These are phyloP conservation scores for Thyridium curvatum DNA, from an alignment of 2,329 filamentous ascomycete species.

Conservation along the genomic window DNA sequence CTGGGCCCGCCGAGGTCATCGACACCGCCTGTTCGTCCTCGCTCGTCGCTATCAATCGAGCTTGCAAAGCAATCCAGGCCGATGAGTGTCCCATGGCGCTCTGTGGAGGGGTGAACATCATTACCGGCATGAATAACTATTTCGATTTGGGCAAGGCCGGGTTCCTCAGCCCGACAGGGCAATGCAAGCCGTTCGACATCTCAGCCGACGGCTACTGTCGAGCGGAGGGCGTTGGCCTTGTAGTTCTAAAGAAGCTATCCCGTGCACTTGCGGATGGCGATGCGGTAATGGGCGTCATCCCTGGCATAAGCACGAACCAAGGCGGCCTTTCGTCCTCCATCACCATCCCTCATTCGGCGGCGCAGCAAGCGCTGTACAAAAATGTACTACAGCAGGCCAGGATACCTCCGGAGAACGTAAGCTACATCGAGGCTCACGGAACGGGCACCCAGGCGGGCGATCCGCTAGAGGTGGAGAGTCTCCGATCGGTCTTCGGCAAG, in stretches of 20 bases:
- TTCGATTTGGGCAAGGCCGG: constrained; percentile 19
- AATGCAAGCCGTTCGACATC: constrained; percentile 24
- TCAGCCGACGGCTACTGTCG: constrained; percentile 42
- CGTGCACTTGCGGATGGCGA: constrained; percentile 41
- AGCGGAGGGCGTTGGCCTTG: constrained; percentile 35
- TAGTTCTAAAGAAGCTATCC: constrained; percentile 41
- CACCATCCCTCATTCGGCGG: constrained; percentile 13
- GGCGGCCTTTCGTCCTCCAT: constrained; percentile 28
- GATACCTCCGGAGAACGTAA: constrained; percentile 3
- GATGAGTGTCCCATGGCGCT: constrained; percentile 23
- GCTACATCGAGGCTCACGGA: constrained; percentile 35
- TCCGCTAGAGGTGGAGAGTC: constrained; percentile 7
- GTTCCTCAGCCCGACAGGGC: constrained; percentile 21
- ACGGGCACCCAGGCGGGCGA: constrained; percentile 23
- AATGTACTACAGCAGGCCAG: constrained; percentile 9
- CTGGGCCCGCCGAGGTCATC: constrained; percentile 30
- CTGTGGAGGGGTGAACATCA: constrained; percentile 21
- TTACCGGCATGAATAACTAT: constrained; percentile 17
- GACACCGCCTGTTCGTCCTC: constrained; percentile 40
- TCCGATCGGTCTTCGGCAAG: no score
- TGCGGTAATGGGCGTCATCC: constrained; percentile 31
- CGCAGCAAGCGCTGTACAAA: constrained; percentile 20
- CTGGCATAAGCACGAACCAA: constrained; percentile 29
- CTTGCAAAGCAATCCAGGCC: constrained; percentile 18
- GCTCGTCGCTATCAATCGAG: constrained; percentile 29